These are phyloP conservation scores for Fusarium sp. DNA, from an alignment of 2,329 filamentous ascomycete species.

Conservation along the genomic window DNA sequence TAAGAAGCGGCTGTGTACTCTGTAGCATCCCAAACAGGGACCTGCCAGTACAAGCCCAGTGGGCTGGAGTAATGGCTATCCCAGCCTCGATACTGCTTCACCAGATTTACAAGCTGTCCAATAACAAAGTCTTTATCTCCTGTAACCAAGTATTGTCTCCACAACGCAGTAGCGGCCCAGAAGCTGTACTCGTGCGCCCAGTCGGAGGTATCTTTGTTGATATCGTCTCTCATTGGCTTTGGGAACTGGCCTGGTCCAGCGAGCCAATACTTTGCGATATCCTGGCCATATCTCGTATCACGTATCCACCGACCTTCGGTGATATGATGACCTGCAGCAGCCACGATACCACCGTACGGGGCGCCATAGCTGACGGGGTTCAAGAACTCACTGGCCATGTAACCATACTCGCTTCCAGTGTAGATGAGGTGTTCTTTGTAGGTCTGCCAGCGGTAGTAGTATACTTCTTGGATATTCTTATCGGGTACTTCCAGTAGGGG, in stretches of 20 bases:
- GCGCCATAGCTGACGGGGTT: background rate
- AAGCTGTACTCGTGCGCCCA: constrained; percentile 10
- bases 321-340: background rate
- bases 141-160: background rate
- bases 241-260: background rate
- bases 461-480: background rate
- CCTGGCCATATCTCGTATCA: background rate
- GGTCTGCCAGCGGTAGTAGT: constrained; percentile 6
- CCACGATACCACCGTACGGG: background rate
- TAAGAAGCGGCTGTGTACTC: constrained; percentile 4
- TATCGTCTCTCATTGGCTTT: background rate
- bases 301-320: constrained; percentile 2
- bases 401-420: background rate
- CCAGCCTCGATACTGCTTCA: constrained; percentile 6
- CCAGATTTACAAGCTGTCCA: background rate
- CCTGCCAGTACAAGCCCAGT: background rate
- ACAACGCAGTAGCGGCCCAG: background rate
- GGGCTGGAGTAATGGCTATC: background rate
- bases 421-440: constrained; percentile 8
- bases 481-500: background rate
- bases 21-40: background rate
- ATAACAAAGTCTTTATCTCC: background rate
- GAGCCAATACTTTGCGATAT: constrained; percentile 1
- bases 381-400: constrained; percentile 1
- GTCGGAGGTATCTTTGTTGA: background rate